A percentile compares a stretch with the other conserved stretches of the same genome.
phyloP scores from a whole-genome alignment of 768 basidiomycete species.

The Mycena polygramma region DNA sequence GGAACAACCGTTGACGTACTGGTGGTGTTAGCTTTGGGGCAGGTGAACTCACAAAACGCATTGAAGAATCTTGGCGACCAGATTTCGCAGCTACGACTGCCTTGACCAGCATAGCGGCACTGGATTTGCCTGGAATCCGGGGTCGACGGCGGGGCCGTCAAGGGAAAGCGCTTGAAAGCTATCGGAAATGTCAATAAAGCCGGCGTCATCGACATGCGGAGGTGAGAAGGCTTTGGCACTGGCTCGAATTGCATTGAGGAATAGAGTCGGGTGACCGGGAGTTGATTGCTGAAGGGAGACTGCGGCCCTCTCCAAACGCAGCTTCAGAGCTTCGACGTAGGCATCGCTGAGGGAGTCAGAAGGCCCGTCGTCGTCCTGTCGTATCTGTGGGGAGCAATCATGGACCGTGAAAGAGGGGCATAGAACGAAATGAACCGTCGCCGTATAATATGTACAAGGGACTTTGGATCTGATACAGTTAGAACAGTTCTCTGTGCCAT shows the following conservation, averaged over 20 bases:
- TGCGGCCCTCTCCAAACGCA: neutral
- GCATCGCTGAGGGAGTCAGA: neutral
- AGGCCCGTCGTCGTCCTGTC: neutral
- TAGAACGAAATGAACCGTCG: neutral
- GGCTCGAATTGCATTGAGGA: neutral
- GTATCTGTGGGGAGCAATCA: neutral
- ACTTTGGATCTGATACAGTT: neutral
- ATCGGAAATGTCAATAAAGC: conserved; percentile 3
- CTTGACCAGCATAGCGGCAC: conserved; percentile 8
- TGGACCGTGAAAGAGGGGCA: neutral
- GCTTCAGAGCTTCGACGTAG: neutral
- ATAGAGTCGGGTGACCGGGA: neutral
- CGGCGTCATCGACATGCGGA: conserved; percentile 8
- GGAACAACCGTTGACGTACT: conserved; percentile 17
- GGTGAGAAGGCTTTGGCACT: neutral
- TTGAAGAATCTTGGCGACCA: neutral
- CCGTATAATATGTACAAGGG: conserved; percentile 8
- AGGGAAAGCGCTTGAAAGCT: conserved; percentile 18
- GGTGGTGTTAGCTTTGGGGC: neutral
- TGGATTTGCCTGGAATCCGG: conserved; percentile 19
- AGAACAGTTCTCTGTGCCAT: conserved; percentile 1
- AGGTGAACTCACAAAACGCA: neutral
- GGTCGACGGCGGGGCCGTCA: neutral
- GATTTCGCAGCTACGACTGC: neutral
- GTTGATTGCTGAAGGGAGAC: neutral